Base-by-base conservation (phyloP, 2,329 filamentous ascomycete genomes). In the Capronia epimyces region DNA sequence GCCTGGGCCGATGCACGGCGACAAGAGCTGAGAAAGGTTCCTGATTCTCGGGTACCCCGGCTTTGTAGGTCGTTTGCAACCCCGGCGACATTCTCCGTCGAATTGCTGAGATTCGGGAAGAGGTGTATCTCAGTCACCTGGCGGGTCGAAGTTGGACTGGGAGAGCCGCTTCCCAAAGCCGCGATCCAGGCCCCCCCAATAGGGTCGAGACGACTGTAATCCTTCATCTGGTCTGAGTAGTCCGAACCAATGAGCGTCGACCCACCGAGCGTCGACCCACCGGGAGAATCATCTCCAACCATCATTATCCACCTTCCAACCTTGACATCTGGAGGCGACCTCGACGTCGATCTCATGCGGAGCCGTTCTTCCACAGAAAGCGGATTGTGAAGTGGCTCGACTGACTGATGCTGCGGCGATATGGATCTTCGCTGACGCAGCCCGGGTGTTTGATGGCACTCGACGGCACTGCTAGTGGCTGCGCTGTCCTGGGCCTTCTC, bases 381-480 rank as follows among this genome's bases (percentile, higher is more conserved):
- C 20, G 21, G 39, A 12, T 8, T 4, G 3, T 15, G 22, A 21
- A n/a, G 15, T 20, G 39, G 13, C 21, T 15, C 3, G 20, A 4
- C 9, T 13, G 39, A 18, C 39, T 7, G 7, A 24, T 12, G 3
- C 10, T n/a, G 20, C 7, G 39, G 43, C 21, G 25, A 43, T 15
- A 36, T 13, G 15, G 7, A 8, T 12, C 18, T 32, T 27, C 45
- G 44, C 20, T 40, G 45, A 8, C 45, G 46, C n/a, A 53, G 20
- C 13, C 50, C 50, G 12, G 45, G 50, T n/a, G 36, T 52, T 32
- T 31, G 43, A 43, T 37, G 43, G 12, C 24, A 31, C 20, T 45
- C 45, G 15, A 53, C 21, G 31, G 45, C 44, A 44, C 45, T 53
- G 39, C 50, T 45, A 21, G 34, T 45, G 10, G 22, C 50, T 39